Base-by-base conservation (phyloP, 2,329 filamentous ascomycete species). In the Alternaria triticina region DNA sequence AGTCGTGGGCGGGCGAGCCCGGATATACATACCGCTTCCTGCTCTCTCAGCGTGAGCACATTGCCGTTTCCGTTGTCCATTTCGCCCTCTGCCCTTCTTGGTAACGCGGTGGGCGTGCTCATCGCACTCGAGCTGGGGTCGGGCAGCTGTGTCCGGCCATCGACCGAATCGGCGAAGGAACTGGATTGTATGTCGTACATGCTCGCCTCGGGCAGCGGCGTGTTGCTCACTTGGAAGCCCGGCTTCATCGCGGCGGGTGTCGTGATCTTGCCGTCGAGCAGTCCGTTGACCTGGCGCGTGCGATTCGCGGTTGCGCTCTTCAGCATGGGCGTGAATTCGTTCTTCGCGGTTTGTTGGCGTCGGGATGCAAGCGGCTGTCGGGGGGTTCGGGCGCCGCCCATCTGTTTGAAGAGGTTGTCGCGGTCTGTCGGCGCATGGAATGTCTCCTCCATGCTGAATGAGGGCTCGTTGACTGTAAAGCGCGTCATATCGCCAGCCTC, bases 321-420 rank as follows among this genome's bases (percentile, higher is more conserved):
- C 77, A 99, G 88, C 70, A 99, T 84, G 0, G 96, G 96, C 0
- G 96, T 99, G 79, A 99, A 99, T 74, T 99, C 96, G 71, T 89
- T 90, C 67, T 84, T 86, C 15, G 83, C 84, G 30, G 76, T 77
- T 3, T 74, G 71, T 62, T 84, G 96, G 73, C 88, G 88, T 70
- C 72, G 67, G 9, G 70, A 55, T 65, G 87, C 87, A 45, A 97
- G 86, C 20, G 91, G 89, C 17, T 89, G 88, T 67, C 92, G 89
- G 30, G 95, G 95, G 56, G 95, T 97, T 82, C 72, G 70, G 20
- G 73, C 70, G 46, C 91, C 91, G 70, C 89, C 89, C 75, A 96
- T 86, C 67, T 92, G 89, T 66, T 90, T 89, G 51, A 96, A 83
- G 23, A 97, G 82, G 72, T 96, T 92, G 73, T 89, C 88, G 44